A percentile compares a stretch with the other conserved stretches of the same genome.
phyloP scores from a whole-genome alignment of 108 stramenopile species.

The Pseudonitzschia multiseries region DNA sequence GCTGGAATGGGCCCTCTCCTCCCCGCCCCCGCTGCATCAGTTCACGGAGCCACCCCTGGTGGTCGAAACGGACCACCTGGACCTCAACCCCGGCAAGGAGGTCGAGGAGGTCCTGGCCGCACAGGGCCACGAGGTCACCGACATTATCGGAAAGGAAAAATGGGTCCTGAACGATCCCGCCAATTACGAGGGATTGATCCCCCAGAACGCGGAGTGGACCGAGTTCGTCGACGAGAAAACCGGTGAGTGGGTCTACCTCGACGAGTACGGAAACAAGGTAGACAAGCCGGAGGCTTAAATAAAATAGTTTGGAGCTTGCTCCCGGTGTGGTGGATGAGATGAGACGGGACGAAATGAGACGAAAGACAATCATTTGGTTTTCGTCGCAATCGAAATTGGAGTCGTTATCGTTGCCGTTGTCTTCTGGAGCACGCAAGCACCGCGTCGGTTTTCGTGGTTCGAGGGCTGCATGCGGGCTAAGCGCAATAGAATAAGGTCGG shows the following conservation, averaged over 20 bases:
- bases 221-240: constrained; percentile 89
- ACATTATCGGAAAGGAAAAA: constrained; percentile 84
- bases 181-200: constrained; percentile 85
- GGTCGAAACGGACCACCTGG: constrained; percentile 88
- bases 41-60: constrained; percentile 97
- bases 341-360: no score
- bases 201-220: constrained; percentile 87
- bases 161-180: constrained; percentile 84
- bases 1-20: constrained; percentile 94
- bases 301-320: no score
- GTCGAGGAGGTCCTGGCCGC: constrained; percentile 76
- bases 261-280: constrained; percentile 74
- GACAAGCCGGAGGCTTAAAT: constrained; percentile 26
- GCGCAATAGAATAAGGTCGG: no score
- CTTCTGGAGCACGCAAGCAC: no score
- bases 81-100: constrained; percentile 79
- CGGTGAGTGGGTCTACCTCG: constrained; percentile 81
- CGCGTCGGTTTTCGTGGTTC: no score
- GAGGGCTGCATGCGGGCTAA: no score
- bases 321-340: no score
- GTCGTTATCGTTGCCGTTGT: no score
- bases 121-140: constrained; percentile 82
- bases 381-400: no score
- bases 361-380: no score
- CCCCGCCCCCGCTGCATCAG: constrained; percentile 96